Evolutionary conservation across 306 rosid species (phyloP), one percentile per base, ranked within the genome.

Genomic region (Prosopis cineraria): DNA sequence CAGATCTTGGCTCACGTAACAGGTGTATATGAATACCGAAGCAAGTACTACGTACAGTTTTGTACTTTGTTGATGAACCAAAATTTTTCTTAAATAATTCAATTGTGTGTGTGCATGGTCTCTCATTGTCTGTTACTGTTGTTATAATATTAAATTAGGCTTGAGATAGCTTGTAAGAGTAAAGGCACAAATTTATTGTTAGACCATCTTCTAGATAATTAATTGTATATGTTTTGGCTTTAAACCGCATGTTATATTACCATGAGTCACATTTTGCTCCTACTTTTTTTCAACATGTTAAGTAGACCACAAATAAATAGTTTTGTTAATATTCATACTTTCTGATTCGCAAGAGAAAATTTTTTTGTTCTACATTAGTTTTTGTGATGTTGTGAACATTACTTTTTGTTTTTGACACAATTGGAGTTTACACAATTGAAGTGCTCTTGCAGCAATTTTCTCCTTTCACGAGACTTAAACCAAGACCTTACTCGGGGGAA

Each of bases 1-100:
- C 97, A 94, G 77, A 84, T 94, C 68, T 83, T 94, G 79, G 97
- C 98, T 75, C 97, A 94, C 89, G 94, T 96, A 31, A 73, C 89
- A 11, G 98, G 97, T 70, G 87, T 50, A 74, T 89, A 92, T 56
- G 37, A 90, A 56, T 90, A 94, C 85, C 88, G 81, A 79, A 90
- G 81, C 86, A 94, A 94, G 87, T 92, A 90, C 81, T 87, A 91
- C 94, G 98, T 92, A 78, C 76, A 41, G 19, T 25, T 58, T 59
- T 69, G 48, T 44, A 75, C 24, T n/a, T 75, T 53, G 31, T 62
- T 73, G 76, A 36, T 40, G 10, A 8, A 7, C 20, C 10, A 43
- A 48, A 63, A 39, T 14, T 30, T 50, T 20, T 43, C 33, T 17
- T 70, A 2, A 27, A 68, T 17, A 17, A 53, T 59, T 78, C 12